Evolutionary conservation across 2,329 filamentous ascomycete species (phyloP), one percentile per base, ranked within the genome.

Genomic region (Acrocalymma vagum): DNA sequence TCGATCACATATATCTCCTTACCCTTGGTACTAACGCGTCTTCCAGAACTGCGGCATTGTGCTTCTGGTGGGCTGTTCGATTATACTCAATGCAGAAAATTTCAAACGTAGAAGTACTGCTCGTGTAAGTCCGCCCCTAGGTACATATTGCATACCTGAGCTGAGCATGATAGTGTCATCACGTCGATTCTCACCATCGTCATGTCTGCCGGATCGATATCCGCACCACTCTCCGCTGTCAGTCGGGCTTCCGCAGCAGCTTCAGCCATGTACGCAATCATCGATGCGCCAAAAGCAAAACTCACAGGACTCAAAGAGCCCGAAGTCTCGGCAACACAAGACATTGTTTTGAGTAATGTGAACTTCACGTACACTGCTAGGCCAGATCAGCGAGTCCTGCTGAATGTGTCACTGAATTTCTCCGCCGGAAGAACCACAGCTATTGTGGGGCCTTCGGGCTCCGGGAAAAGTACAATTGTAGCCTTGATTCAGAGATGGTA

Each of bases 381-480:
- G 17, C 90, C 90, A 0, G 90, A 96, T 60, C 90, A 95, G 5
- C 81, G 83, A 3, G 87, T 96, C 30, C 92, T 97, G 86, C 76
- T 92, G 28, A 83, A 85, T 50, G 86, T 96, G 28, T 86, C 76
- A 38, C 80, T 96, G 1, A 69, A 79, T 1, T 85, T 96, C 25
- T 90, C 90, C 2, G 89, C 90, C 4, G 91, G 92, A n/a, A 95
- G 95, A 72, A 90, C 86, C 3, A 96, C 92, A 3, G 93, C 93
- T 1, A 77, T 97, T 9, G 93, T 97, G 6, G 93, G 93, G 37
- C 89, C 92, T 0, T 96, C 91, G 14, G 93, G 92, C 5, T 95
- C 88, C 22, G 93, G 93, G 25, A 97, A 96, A 73, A 92, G 87
- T 62, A 96, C 92, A 0, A 90, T 96, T 50, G 86, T 96, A 18